Base-by-base conservation (phyloP, 140 eudicot genomes). In the Ambrosia hybrid region DNA sequence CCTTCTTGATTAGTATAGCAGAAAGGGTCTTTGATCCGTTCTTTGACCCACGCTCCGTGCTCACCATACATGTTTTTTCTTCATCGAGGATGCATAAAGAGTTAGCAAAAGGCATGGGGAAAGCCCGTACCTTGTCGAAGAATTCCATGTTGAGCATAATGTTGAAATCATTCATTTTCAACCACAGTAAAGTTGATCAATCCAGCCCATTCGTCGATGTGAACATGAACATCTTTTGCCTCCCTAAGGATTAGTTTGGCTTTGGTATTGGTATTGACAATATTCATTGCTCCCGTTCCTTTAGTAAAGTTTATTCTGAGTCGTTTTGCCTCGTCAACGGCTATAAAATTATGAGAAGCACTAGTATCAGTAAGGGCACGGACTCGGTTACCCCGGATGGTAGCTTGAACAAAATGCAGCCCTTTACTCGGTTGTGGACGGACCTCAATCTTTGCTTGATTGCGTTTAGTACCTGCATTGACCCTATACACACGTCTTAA, bases 391-490 rank as follows among this genome's bases (percentile, higher is more conserved):
- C 6, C 57, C 4, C n/a, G 15, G 1, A 51, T 51, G 16, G 5
- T 51, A 1, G 16, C 7, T 4, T 13, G 57, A 2, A 51, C 57
- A 10, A 51, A 51, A 4, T 51, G 17, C 21, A 51, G n/a, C 4
- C 57, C 56, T 4, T 13, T 51, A 5, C 4, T 51, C 13, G 57
- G 57, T 51, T 4, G 0, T 3, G 57, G 57, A n/a, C 1, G 4
- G 58, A 4, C 6, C 58, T 92, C 45, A 39, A 39, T 6, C 45
- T 3, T 39, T 0, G 45, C 45, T 39, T 39, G 45, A 39, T 52
- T 39, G 6, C 45, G 45, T 39, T 39, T 6, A 39, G 45, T 39
- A 52, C 17, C n/a, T 52, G 57, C 21, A 52, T 52, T 0, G 57
- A 52, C 4, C 57, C 57, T 21, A 52, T 52, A 21, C 57, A 52